Evolutionary conservation across 1,284 basidiomycete species (phyloP).

Genomic region (Fomes fomentarius): DNA sequence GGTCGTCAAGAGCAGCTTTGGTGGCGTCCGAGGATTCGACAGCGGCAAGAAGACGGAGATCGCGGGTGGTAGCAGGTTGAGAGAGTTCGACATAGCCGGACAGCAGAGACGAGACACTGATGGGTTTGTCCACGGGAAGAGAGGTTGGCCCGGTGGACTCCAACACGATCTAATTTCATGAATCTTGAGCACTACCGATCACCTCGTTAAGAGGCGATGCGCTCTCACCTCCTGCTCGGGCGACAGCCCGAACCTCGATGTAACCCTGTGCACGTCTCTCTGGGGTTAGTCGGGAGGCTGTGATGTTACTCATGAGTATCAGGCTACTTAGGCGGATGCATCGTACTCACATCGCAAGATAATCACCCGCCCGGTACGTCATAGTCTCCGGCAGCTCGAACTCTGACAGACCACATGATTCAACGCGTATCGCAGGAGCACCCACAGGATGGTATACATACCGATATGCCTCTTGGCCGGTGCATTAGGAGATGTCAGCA

Average conservation of each 20-base stretch:
- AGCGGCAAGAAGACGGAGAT: conserved; percentile 32
- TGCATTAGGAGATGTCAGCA: conserved; percentile 43
- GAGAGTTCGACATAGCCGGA: conserved; percentile 52
- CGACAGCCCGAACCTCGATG: conserved; percentile 42
- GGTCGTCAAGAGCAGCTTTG: conserved; percentile 30
- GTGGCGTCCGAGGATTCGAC: conserved; percentile 21
- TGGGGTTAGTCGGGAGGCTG: conserved; percentile 46
- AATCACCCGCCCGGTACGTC: conserved; percentile 49
- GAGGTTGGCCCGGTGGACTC: conserved; percentile 44
- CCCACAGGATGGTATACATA: conserved; percentile 8
- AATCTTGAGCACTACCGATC: background rate
- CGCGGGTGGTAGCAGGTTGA: conserved; percentile 45
- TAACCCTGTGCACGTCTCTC: conserved; percentile 42
- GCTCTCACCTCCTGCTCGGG: conserved; percentile 44
- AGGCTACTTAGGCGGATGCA: background rate
- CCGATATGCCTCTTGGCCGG: conserved; percentile 49
- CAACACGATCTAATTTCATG: conserved; percentile 37
- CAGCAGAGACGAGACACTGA: conserved; percentile 41
- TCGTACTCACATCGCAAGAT: conserved; percentile 46
- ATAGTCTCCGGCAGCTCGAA: conserved; percentile 47
- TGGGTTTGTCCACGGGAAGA: conserved; percentile 42
- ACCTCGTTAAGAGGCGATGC: background rate
- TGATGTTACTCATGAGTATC: background rate
- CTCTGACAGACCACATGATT: conserved; percentile 28
- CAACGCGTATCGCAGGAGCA: background rate